These are phyloP conservation scores for Thoreauomyces humboldtii DNA, from an alignment of 192 early-diverging fungal species.

Conservation along the genomic window DNA sequence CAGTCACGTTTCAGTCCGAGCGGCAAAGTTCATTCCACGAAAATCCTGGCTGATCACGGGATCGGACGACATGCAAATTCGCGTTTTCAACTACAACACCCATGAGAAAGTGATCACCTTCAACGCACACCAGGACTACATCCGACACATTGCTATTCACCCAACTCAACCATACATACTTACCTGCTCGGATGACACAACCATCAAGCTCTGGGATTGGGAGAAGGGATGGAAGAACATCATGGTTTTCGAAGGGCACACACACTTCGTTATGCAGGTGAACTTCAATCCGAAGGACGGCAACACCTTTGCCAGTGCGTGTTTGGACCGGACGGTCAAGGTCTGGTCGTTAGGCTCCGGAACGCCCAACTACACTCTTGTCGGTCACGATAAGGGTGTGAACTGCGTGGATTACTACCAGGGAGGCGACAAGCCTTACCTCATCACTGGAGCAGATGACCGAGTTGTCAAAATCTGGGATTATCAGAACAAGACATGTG, in stretches of 20 bases:
- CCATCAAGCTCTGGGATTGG: slow-evolving; percentile 99
- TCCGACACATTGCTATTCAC: slow-evolving; percentile 94
- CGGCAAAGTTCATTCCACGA: slow-evolving; percentile 94
- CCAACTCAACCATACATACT: slow-evolving; percentile 92
- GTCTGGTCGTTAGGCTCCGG: slow-evolving; percentile 93
- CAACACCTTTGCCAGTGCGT: slow-evolving; percentile 98
- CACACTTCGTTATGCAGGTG: slow-evolving; percentile 96
- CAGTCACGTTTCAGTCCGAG: slow-evolving; percentile 68
- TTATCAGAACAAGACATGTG: slow-evolving; percentile 99
- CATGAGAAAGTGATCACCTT: slow-evolving; percentile 95
- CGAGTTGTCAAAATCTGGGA: slow-evolving; percentile 95
- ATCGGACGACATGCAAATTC: slow-evolving; percentile 95
- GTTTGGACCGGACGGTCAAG: slow-evolving; percentile 93
- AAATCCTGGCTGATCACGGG: slow-evolving; percentile 97
- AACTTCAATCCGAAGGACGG: slow-evolving; percentile 98
- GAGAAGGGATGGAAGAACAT: slow-evolving; percentile 97
- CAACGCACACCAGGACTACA: slow-evolving; percentile 96
- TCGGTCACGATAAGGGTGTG: slow-evolving; percentile 96
- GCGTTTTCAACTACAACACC: slow-evolving; percentile 99
- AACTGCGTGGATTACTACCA: slow-evolving; percentile 98
- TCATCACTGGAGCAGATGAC: slow-evolving; percentile 95
- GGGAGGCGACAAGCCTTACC: slow-evolving; percentile 96
- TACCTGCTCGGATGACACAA: slow-evolving; percentile 94
- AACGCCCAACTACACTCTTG: slow-evolving; percentile 93
- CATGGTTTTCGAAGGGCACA: slow-evolving; percentile 95